Evolutionary conservation across 768 basidiomycete genomes (phyloP), one percentile per base, ranked within the genome.

Genomic region (Tulasnella sp.): DNA sequence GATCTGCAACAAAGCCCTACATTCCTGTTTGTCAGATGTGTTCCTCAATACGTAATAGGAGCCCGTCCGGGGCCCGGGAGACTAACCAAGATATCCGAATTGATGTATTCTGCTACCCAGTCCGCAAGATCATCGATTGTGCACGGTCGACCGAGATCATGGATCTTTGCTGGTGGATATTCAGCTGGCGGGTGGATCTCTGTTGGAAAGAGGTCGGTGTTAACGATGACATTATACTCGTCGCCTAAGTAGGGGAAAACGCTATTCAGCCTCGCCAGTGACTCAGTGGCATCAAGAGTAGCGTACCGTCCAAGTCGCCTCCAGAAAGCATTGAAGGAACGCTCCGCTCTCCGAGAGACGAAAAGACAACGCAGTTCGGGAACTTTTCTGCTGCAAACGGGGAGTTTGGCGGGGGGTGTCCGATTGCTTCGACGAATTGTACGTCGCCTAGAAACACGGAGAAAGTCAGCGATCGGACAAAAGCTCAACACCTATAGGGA

Each of bases 61-160:
- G 31, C 28, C 20, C 8, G 48, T 31, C n/a, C 46, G 40, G 5
- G 28, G 8, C 44, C 41, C 18, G 22, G 22, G 31, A 91, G 91
- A 93, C 80, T 89, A 91, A 2, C 92, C 24, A 94, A 85, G 40
- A 94, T 89, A 82, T 94, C 91, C 64, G 89, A 91, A 83, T 87
- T 90, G 80, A 93, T 91, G 80, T 91, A 93, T 80, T 93, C 91
- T 78, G 91, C 88, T 0, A 94, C 89, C 83, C 93, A 94, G 72
- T 93, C 89, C 0, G 90, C 91, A 12, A 94, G 89, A 84, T 94
- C 92, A 0, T 84, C 84, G 87, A 92, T 91, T 0, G 90, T 91
- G 83, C 91, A 90, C 3, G 87, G 88, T 1, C 86, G 86, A 46
- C 88, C 84, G 3, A 92, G 83, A 6, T 86, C 54, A 80, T 89